Base-by-base conservation (phyloP, 805 yeast species). In the Saccharomyces kudriavzevii region DNA sequence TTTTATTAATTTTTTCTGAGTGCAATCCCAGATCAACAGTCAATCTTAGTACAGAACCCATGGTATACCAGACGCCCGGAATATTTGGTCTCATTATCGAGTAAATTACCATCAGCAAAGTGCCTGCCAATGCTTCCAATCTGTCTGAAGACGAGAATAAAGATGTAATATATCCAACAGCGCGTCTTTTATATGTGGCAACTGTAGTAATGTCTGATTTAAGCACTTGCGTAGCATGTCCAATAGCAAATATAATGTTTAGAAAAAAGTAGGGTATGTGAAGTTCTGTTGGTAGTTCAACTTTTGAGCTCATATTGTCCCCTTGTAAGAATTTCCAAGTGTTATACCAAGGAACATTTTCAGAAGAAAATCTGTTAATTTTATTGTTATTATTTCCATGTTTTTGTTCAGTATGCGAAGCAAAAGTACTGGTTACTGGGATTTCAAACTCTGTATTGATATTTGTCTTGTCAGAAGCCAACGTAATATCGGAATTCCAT, bases 11-110 rank as follows among this genome's bases (percentile, higher is more conserved):
- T 51, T 70, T 71, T 61, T 89, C 96, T 40, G 82, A 81, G 67
- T 90, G 97, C 6, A 90, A 73, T 1, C 96, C 96, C 55, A 90
- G 68, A 68, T 90, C 97, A 28, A 89, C 88, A 60, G 92, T 83
- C 49, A 88, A 69, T 56, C 97, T 76, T 49, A 89, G 69, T 0
- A 92, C 90, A 1, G 88, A 80, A 0, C 96, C 96, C 58, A 88
- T 71, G 3, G 87, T 81, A 65, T 88, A 88, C 97, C 97, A 90
- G n/a, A 88, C 89, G 3, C 96, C 94, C 0, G 96, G 96, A 13
- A 81, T 80, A 0, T 92, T 84, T 0, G 97, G 97, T 54, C 96
- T 77, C 96, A 90, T 89, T 31, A 85, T 76, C 0, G 95, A 82
- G 64, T 86, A 90, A 4, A 84, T 64, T 0, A 92, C 81, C 45